Base-by-base conservation (phyloP, 2,329 filamentous ascomycete genomes). In the Neophaeococcomyces mojaviensis region DNA sequence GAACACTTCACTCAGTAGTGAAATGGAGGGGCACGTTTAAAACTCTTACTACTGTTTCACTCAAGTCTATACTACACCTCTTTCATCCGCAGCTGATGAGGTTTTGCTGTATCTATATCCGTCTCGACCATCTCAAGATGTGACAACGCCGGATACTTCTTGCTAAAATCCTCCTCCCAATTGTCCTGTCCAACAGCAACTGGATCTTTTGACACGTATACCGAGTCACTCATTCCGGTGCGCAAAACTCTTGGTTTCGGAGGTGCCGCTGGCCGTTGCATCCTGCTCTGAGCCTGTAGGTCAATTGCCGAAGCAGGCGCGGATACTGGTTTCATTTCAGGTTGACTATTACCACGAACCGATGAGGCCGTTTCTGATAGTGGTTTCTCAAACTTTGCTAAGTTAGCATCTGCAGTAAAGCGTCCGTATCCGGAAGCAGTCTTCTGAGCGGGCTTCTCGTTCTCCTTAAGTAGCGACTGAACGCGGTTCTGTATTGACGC, bases 401-500 rank as follows among this genome's bases (percentile, higher is more conserved):
- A 4, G 16, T 18, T n/a, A 13, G 9, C 15, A n/a, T 44, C 41
- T 37, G 41, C 19, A 16, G 89, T 88, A 63, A 86, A 96, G 49
- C 82, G 82, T 6, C 92, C 92, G 61, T 97, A 97, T 0, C 90
- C 90, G 53, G 89, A 82, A 1, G 89, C 89, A 1, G 88, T 95
- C 54, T 82, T 80, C 12, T 69, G 67, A 1, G 73, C 67, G 4
- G 79, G 72, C 53, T 73, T 80, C 56, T 80, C 79, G 33, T 84
- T 87, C 59, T 96, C 89, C 50, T 82, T 82, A 13, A 98, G 70
- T 40, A 97, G 71, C 40, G 79, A 87, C 68, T 94, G 86, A 45
- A 98, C 87, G 53, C 90, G 83, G 60, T 86, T 88, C 62, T 97
- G 88, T 57, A 98, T 98, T 20, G 83, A 86, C n/a, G 81, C 78